Evolutionary conservation across 2,329 filamentous ascomycete species (phyloP).

Genomic region (Neoscytalidium dimidiatum): DNA sequence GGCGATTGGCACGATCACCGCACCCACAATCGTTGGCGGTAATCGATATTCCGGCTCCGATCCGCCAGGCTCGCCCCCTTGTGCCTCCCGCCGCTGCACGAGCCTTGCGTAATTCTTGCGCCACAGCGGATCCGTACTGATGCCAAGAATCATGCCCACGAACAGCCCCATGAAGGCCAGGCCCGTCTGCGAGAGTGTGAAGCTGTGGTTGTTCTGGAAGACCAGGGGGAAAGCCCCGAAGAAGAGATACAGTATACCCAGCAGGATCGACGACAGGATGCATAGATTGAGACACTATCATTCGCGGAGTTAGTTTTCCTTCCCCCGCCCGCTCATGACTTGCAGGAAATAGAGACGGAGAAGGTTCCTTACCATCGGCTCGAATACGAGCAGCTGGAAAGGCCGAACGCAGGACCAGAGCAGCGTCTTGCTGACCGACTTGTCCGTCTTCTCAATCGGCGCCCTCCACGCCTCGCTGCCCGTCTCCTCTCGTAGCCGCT

Average conservation of each 20-base stretch:
- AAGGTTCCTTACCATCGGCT: slow-evolving; percentile 66
- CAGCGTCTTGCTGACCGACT: slow-evolving; percentile 62
- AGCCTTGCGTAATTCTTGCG: slow-evolving; percentile 60
- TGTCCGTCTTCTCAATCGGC: slow-evolving; percentile 71
- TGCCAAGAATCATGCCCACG: slow-evolving; percentile 66
- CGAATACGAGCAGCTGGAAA: slow-evolving; percentile 75
- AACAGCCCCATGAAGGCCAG: slow-evolving; percentile 74
- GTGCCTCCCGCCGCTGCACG: slow-evolving; percentile 54
- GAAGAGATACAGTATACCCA: slow-evolving; percentile 87
- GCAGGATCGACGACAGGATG: slow-evolving; percentile 78
- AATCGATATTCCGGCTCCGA: slow-evolving; percentile 87
- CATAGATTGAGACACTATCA: slow-evolving; percentile 69
- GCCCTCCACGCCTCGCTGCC: slow-evolving; percentile 77
- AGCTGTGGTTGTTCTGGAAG: slow-evolving; percentile 72
- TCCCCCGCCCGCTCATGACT: slow-evolving; percentile 23
- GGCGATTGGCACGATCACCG: slow-evolving; percentile 74
- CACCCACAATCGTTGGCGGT: slow-evolving; percentile 67
- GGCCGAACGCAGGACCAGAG: slow-evolving; percentile 61
- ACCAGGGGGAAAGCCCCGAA: slow-evolving; percentile 86
- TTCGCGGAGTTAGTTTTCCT: slow-evolving; percentile 27
- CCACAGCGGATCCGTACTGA: slow-evolving; percentile 68
- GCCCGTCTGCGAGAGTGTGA: slow-evolving; percentile 79
- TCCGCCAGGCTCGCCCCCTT: slow-evolving; percentile 55
- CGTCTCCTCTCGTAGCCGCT: slow-evolving; percentile 68
- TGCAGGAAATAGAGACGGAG: background rate